phyloP scores from a whole-genome alignment of 768 basidiomycete species.

The Megacollybia marginata region DNA sequence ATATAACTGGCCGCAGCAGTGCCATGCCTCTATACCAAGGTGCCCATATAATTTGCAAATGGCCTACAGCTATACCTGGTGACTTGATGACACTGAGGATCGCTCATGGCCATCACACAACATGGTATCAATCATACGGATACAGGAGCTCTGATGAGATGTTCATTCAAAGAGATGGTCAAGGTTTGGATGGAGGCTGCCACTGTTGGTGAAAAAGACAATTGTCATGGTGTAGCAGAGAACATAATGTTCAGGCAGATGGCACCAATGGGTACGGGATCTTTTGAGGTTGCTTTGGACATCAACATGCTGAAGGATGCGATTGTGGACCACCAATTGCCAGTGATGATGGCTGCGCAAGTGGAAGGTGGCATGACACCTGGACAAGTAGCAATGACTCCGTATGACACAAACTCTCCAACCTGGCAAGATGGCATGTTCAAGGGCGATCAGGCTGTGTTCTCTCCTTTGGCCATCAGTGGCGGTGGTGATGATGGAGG shows the following conservation, averaged over 20 bases:
- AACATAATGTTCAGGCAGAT: slow-evolving; percentile 99
- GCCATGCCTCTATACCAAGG: too few species aligned
- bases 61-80: slow-evolving; percentile 92
- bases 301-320: slow-evolving; percentile 99
- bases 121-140: slow-evolving; percentile 99
- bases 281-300: slow-evolving; percentile 93
- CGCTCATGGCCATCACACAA: slow-evolving; percentile 96
- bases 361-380: slow-evolving; percentile 88
- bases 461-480: slow-evolving; percentile 90
- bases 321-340: slow-evolving; percentile 91
- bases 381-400: slow-evolving; percentile 90
- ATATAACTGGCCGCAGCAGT: too few species aligned
- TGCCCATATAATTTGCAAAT: too few species aligned
- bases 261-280: slow-evolving; percentile 99
- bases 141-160: slow-evolving; percentile 95
- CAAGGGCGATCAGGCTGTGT: slow-evolving; percentile 81
- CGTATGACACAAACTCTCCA: slow-evolving; percentile 89
- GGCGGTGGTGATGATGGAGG: slow-evolving; percentile 74
- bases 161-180: slow-evolving; percentile 99
- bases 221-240: slow-evolving; percentile 98
- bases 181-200: slow-evolving; percentile 99
- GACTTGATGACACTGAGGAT: slow-evolving; percentile 97
- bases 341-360: slow-evolving; percentile 72
- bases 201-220: slow-evolving; percentile 95
- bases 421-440: slow-evolving; percentile 71